Evolutionary conservation across 306 rosid species (phyloP).

Genomic region (Sechiopsis laciniata): DNA sequence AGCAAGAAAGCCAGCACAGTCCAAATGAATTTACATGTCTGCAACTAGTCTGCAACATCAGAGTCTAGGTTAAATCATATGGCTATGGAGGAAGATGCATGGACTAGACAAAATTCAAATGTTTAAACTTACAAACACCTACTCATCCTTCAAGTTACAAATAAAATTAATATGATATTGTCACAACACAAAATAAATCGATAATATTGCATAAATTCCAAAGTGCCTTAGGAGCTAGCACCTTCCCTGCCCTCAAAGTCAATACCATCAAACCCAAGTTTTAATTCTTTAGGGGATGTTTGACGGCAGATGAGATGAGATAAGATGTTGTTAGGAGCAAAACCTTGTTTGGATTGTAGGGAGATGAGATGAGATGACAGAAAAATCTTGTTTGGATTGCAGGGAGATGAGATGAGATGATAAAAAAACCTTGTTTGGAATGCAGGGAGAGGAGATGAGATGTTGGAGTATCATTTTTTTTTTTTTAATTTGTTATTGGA

Average conservation of each 20-base stretch:
- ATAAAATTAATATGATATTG: not conserved
- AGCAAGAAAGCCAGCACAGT: not conserved
- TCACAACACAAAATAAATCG: not conserved
- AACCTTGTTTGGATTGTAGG: no score
- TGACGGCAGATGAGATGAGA: no score
- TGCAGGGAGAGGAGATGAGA: no score
- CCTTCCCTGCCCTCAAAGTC: not conserved
- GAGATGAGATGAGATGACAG: no score
- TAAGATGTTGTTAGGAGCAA: no score
- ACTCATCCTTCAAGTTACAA: not conserved
- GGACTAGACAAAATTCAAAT: not conserved
- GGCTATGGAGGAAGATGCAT: not conserved
- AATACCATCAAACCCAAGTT: not conserved
- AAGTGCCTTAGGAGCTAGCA: not conserved
- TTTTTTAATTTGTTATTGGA: no score
- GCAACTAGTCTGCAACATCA: not conserved
- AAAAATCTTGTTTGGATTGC: no score
- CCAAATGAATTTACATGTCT: constrained; percentile 1
- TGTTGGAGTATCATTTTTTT: no score
- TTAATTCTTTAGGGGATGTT: not conserved
- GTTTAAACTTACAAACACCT: not conserved
- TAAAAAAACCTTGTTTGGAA: no score
- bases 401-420: no score
- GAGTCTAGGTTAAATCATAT: not conserved
- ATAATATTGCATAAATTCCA: not conserved